Percentiles rank a stretch among this genome's conserved stretches.
Evolutionary conservation across 805 yeast genomes (phyloP).

Genomic region (Myxozyma nipponensis): DNA sequence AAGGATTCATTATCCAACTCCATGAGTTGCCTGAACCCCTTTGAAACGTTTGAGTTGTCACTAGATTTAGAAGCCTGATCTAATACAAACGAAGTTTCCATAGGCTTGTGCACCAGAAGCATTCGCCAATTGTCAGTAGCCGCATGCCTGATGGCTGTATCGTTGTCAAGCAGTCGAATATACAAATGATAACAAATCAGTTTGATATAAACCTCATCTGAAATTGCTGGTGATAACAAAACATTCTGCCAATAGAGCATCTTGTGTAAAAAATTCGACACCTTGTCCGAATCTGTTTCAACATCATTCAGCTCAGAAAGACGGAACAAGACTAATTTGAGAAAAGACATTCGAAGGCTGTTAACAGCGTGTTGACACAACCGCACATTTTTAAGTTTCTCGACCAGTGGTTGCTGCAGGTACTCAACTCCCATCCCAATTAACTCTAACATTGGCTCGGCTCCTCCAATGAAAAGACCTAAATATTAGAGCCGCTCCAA

Average conservation of each 20-base stretch:
- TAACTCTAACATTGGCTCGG: conserved; percentile 27
- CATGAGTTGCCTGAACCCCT: conserved; percentile 19
- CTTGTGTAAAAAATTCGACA: conserved; percentile 19
- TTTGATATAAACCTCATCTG: conserved; percentile 21
- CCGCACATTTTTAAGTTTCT: conserved; percentile 21
- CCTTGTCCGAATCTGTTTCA: conserved; percentile 12
- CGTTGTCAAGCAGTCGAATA: conserved; percentile 11
- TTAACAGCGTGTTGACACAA: conserved; percentile 14
- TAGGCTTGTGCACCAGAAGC: conserved; percentile 24
- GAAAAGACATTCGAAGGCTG: conserved; percentile 18
- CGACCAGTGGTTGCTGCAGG: conserved; percentile 22
- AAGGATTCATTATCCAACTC: conserved; percentile 23
- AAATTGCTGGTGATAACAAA: conserved; percentile 22
- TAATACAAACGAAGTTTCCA: conserved; percentile 21
- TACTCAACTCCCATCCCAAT: conserved; percentile 28
- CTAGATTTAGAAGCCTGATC: conserved; percentile 19
- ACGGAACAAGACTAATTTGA: conserved; percentile 19
- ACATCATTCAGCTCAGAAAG: conserved; percentile 23
- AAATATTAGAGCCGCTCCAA: background rate
- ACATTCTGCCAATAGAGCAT: conserved; percentile 29
- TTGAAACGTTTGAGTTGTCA: conserved; percentile 14
- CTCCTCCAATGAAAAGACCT: conserved; percentile 29
- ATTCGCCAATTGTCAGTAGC: conserved; percentile 26
- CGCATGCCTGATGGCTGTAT: conserved; percentile 15
- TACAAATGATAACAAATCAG: conserved; percentile 23